Base-by-base conservation (phyloP, 1,284 basidiomycete species). In the Blastosporella zonata region DNA sequence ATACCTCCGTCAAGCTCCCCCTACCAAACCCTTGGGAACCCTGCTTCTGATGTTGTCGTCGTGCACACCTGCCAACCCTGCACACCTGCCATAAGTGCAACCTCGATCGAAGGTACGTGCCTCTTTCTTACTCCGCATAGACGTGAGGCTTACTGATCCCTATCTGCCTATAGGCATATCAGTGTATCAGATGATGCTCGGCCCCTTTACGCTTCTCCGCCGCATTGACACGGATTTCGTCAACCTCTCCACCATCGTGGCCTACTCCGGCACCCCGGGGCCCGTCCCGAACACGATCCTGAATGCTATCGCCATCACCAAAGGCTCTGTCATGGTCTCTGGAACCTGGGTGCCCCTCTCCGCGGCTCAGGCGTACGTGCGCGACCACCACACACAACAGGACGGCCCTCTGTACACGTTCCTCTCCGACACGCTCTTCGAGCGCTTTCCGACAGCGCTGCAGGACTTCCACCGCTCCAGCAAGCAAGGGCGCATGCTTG, bases 211-310 rank as follows among this genome's bases (percentile, higher is more conserved):
- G 27, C 67, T 87, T 39, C 66, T 86, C 52, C 79, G 84, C 56
- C 78, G 85, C 48, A 79, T 86, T 45, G 84, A 87, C 65, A 83
- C 83, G 21, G 82, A 84, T 59, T 87, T 82, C 56, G 84, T 87
- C 55, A 85, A 87, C 61, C 69, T 86, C 37, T 74, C 81, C 28
- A 74, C 78, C 22, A 79, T 87, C 52, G 64, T 77, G 15, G 69
- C 72, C 44, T 66, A 67, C 52, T 65, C 77, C 44, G 66, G 70
- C 42, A 56, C 69, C 25, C 57, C 68, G 2, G 61, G 61, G 35
- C 70, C 73, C 7, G 60, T 70, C 3, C 51, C 66, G 31, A 65
- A 63, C 47, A 63, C 67, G 10, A 67, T 74, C 3, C 66, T 73
- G 1, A 71, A 72, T 47, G 72, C 75, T 5, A 70, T 69, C 5